Evolutionary conservation across 352 stramenopile species (phyloP).

Genomic region (Phytophthora constricta): DNA sequence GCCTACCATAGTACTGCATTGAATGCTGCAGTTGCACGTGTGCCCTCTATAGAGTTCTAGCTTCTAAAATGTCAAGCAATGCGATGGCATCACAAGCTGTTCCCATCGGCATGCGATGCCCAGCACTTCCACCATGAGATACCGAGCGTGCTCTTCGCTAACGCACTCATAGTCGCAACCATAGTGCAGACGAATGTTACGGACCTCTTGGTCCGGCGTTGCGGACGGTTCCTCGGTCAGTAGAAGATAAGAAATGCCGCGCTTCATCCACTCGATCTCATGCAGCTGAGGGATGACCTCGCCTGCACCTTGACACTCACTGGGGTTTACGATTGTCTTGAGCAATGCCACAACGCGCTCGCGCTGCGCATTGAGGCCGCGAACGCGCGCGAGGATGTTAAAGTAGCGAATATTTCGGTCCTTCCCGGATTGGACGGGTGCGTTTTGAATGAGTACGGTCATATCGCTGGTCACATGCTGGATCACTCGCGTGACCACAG

Average conservation of each 20-base stretch:
- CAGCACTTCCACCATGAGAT: conserved; percentile 53
- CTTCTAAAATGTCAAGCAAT: conserved; percentile 40
- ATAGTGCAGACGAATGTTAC: conserved; percentile 41
- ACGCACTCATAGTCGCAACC: conserved; percentile 53
- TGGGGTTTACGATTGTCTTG: conserved; percentile 51
- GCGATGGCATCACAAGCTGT: conserved; percentile 41
- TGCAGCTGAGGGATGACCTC: conserved; percentile 22
- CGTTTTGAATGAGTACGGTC: conserved; percentile 51
- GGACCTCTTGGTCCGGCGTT: conserved; percentile 3
- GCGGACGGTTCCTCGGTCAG: conserved; percentile 33
- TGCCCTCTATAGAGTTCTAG: not conserved
- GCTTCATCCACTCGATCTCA: conserved; percentile 60
- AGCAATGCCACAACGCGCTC: conserved; percentile 49
- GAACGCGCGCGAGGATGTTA: conserved; percentile 46
- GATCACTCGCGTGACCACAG: conserved; percentile 44
- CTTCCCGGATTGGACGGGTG: conserved; percentile 33
- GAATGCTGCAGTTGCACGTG: not conserved
- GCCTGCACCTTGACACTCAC: conserved; percentile 21
- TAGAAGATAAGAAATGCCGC: conserved; percentile 51
- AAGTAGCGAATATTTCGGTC: conserved; percentile 48
- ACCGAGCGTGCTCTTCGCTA: conserved; percentile 48
- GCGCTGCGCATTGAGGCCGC: conserved; percentile 33
- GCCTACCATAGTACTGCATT: not conserved
- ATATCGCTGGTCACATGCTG: conserved; percentile 43
- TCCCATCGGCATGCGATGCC: conserved; percentile 51